Evolutionary conservation across 2,329 filamentous ascomycete genomes (phyloP).

Genomic region (Trichoderma semiorbis): DNA sequence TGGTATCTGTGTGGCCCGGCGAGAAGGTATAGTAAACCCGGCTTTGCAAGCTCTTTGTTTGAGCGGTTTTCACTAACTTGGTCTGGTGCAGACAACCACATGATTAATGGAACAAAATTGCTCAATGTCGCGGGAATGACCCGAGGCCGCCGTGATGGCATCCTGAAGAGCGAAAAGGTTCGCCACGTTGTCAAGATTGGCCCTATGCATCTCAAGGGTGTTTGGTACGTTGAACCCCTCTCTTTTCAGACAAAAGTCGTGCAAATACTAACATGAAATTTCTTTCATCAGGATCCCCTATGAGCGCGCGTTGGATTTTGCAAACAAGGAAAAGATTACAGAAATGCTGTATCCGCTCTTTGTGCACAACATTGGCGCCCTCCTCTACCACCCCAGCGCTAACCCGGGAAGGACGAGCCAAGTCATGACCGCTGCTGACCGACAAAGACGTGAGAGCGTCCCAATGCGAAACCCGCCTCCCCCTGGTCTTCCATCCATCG

Average conservation of each 20-base stretch:
- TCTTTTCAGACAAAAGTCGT: conserved; percentile 17
- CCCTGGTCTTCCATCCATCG: conserved; percentile 62
- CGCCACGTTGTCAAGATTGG: conserved; percentile 98
- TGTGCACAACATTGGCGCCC: conserved; percentile 91
- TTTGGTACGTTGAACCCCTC: conserved; percentile 67
- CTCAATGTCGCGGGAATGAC: conserved; percentile 98
- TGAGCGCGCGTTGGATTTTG: conserved; percentile 94
- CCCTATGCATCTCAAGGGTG: conserved; percentile 97
- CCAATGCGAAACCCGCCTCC: conserved; percentile 60
- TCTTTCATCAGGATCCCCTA: conserved; percentile 77
- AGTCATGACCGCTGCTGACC: conserved; percentile 81
- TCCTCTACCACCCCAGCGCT: conserved; percentile 81
- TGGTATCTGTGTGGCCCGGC: conserved; percentile 88
- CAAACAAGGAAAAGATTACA: conserved; percentile 99
- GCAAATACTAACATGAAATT: conserved; percentile 23
- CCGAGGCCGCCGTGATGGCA: conserved; percentile 87
- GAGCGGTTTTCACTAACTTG: not conserved
- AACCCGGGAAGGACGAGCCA: conserved; percentile 80
- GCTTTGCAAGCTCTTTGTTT: not conserved
- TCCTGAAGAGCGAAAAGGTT: conserved; percentile 95
- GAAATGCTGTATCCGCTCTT: conserved; percentile 93
- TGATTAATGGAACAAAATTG: conserved; percentile 98
- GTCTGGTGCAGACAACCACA: conserved; percentile 75
- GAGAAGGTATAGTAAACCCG: conserved; percentile 65
- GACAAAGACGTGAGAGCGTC: conserved; percentile 67